phyloP scores from a whole-genome alignment of 2,329 filamentous ascomycete genomes.

The Leptodontidium sp. region DNA sequence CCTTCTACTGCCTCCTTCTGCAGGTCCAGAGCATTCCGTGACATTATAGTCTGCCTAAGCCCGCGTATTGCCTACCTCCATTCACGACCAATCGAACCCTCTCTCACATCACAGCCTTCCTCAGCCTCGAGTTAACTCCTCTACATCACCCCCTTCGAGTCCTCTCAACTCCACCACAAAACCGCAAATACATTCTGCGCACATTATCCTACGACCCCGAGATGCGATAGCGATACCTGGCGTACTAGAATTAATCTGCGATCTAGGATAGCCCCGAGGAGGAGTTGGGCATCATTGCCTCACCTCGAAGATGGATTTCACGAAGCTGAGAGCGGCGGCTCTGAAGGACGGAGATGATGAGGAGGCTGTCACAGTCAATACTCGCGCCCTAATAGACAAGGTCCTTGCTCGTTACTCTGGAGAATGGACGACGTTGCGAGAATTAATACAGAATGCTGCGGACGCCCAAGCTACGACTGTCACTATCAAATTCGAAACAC shows the following conservation, averaged over 20 bases:
- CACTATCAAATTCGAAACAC: conserved; percentile 89
- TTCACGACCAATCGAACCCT: neutral
- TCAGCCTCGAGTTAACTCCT: conserved; percentile 13
- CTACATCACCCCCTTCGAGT: conserved; percentile 10
- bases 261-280: neutral
- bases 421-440: conserved; percentile 89
- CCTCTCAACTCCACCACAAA: conserved; percentile 5
- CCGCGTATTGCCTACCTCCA: neutral
- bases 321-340: conserved; percentile 83
- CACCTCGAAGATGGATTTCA: conserved; percentile 67
- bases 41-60: neutral
- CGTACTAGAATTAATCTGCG: neutral
- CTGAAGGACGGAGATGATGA: conserved; percentile 88
- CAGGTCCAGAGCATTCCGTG: neutral
- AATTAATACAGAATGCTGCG: conserved; percentile 98
- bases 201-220: neutral
- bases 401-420: conserved; percentile 95
- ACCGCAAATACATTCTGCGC: neutral
- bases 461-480: conserved; percentile 93
- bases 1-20: neutral
- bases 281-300: conserved; percentile 5
- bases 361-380: conserved; percentile 98
- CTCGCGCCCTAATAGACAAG: conserved; percentile 95
- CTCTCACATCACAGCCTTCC: conserved; percentile 30
- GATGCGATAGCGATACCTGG: conserved; percentile 7